A percentile compares a stretch with the other conserved stretches of the same genome.
These are phyloP conservation scores for Yarrowia galli DNA, from an alignment of 1,139 yeast species.

Conservation along the genomic window DNA sequence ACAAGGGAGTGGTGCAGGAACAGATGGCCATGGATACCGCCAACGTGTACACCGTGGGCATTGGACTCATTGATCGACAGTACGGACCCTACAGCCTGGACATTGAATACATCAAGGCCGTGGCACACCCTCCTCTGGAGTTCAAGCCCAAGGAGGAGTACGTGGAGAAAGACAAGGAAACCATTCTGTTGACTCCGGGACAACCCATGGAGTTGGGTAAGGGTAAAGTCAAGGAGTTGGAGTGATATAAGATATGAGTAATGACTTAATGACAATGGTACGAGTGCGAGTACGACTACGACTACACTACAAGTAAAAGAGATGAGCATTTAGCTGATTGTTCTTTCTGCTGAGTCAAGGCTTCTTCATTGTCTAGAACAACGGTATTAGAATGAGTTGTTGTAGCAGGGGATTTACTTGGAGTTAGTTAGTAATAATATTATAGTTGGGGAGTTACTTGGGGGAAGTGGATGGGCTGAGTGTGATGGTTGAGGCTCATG, in stretches of 20 bases:
- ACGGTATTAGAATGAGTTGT: no score
- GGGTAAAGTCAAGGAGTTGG: conserved; percentile 33
- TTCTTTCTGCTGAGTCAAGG: no score
- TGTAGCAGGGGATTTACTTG: no score
- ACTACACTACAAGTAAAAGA: no score
- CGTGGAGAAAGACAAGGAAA: conserved; percentile 3
- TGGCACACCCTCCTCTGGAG: conserved; percentile 33
- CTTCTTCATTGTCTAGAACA: no score
- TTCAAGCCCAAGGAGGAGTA: conserved; percentile 25
- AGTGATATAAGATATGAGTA: conserved; percentile 2
- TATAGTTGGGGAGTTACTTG: no score
- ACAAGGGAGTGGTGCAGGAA: conserved; percentile 81
- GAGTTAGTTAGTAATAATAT: no score
- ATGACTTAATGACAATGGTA: no score
- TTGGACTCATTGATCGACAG: conserved; percentile 79
- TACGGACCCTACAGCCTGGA: conserved; percentile 78
- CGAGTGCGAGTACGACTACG: no score
- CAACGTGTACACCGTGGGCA: conserved; percentile 75
- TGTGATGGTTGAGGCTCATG: no score
- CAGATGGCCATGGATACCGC: conserved; percentile 68
- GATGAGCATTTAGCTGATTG: no score
- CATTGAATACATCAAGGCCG: conserved; percentile 74
- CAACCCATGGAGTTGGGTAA: conserved; percentile 30
- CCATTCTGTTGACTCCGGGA: conserved; percentile 10
- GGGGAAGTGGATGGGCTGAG: no score